A percentile compares a stretch with the other conserved stretches of the same genome.
Evolutionary conservation across 768 basidiomycete genomes (phyloP).

Genomic region (Sporobolomyces pararoseus): DNA sequence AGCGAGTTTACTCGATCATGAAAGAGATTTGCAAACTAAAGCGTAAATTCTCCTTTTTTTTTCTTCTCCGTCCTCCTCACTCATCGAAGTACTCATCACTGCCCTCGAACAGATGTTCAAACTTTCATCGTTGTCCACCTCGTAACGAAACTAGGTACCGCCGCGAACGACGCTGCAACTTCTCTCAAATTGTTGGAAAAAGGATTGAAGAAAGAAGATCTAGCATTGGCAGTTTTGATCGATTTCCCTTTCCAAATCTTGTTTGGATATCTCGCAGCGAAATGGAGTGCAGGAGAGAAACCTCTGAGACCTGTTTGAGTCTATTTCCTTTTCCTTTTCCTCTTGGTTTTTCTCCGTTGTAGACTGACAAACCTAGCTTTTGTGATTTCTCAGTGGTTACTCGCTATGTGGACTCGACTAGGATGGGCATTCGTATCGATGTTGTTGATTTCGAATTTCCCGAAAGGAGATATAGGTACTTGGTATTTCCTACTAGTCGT

Average conservation of each 20-base stretch:
- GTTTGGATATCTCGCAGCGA: constrained; percentile 89
- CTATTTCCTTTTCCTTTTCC: neutral
- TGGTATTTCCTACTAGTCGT: constrained; percentile 77
- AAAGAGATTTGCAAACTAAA: constrained; percentile 87
- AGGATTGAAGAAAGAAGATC: constrained; percentile 88
- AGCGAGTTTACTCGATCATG: constrained; percentile 85
- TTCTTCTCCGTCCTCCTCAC: constrained; percentile 6
- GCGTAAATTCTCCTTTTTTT: constrained; percentile 57
- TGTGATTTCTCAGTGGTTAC: constrained; percentile 60
- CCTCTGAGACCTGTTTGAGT: constrained; percentile 61
- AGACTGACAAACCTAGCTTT: neutral
- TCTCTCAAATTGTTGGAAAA: constrained; percentile 94
- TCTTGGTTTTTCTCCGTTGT: neutral
- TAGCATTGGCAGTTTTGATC: constrained; percentile 89
- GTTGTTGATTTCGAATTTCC: constrained; percentile 78
- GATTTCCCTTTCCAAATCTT: constrained; percentile 97
- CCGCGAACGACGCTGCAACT: constrained; percentile 86
- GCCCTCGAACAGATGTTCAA: constrained; percentile 68
- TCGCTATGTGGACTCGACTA: constrained; percentile 84
- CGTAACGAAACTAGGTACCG: constrained; percentile 89
- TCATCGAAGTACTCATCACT: neutral
- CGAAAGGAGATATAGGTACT: constrained; percentile 54
- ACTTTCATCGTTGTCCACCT: constrained; percentile 78
- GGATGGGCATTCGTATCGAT: constrained; percentile 68
- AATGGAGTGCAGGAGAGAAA: constrained; percentile 76